Evolutionary conservation across 2,329 filamentous ascomycete genomes (phyloP), one percentile per base, ranked within the genome.

Genomic region (Lecanicillium sp.): DNA sequence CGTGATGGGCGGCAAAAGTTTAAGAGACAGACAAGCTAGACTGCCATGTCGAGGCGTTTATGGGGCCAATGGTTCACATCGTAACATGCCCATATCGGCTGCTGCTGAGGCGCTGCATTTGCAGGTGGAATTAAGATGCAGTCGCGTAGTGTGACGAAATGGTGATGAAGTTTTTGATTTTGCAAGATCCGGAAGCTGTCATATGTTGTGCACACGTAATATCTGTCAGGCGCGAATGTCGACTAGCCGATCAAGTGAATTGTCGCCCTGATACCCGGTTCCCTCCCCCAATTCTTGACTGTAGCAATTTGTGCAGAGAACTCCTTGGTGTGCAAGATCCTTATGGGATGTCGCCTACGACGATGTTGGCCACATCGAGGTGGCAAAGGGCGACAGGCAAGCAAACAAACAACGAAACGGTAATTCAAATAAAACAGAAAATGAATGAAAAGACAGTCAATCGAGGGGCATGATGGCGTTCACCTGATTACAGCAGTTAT

Each of bases 151-250:
- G 53, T 49, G 52, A 25, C 22, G 22, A 25, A n/a, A 57, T 55
- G 52, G 50, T 57, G 59, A 60, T 54, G 56, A 57, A 58, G 53
- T 52, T 57, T 42, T 58, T 61, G 52, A 60, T 56, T 62, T 45
- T 62, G 59, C 51, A 56, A 53, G 53, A 55, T 59, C 55, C 56
- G 57, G 55, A 58, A 56, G 57, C 52, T 61, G 59, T 52, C 55
- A 61, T 54, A 59, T 48, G 52, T 51, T 53, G 54, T 52, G 56
- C 57, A 54, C 57, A 52, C 49, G 55, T 53, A 53, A 57, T 48
- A 55, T 11, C 52, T 49, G 57, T 60, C 22, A 11, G 11, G 7
- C 6, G 22, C 22, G 22, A 25, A 25, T 25, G 22, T 25, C 22
- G 58, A 57, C 56, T 52, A 56, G 53, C 52, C 59, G 52, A 50